phyloP scores from a whole-genome alignment of 202 grass and related monocot species.

The Dendrocalamus latiflorus region DNA sequence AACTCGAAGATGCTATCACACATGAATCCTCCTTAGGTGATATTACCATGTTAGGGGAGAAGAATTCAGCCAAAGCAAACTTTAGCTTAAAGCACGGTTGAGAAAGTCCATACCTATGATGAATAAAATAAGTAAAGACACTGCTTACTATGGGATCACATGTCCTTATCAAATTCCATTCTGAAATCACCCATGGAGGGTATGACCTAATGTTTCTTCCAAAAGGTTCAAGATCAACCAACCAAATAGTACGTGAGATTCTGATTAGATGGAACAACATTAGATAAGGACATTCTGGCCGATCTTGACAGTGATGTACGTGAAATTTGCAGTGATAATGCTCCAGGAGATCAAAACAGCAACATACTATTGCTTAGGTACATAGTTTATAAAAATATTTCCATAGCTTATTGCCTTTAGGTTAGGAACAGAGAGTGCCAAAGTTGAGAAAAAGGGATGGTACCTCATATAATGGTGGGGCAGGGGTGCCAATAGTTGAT shows the following conservation, averaged over 20 bases:
- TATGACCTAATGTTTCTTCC: constrained; percentile 25
- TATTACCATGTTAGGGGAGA: constrained; percentile 20
- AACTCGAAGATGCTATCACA: background rate
- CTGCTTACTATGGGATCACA: constrained; percentile 27
- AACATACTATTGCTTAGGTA: background rate
- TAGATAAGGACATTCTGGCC: constrained; percentile 29
- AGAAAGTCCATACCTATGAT: background rate
- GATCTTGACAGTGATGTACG: constrained; percentile 35
- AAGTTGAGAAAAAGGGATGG: background rate
- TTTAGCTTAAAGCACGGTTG: constrained; percentile 29
- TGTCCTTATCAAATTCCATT: constrained; percentile 27
- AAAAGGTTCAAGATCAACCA: constrained; percentile 41
- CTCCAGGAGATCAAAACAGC: constrained; percentile 6
- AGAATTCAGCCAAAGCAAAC: constrained; percentile 18
- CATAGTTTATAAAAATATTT: background rate
- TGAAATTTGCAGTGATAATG: constrained; percentile 5
- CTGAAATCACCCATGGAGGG: constrained; percentile 31
- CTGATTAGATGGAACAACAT: constrained; percentile 30
- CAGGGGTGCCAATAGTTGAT: constrained; percentile 13
- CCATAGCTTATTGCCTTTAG: background rate
- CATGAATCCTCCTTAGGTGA: background rate
- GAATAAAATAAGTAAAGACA: constrained; percentile 27
- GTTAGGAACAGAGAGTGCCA: no score
- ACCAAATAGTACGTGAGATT: constrained; percentile 27
- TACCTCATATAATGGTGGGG: constrained; percentile 9